A percentile compares a stretch with the other conserved stretches of the same genome.
These are phyloP conservation scores for Fusarium zealandicum DNA, from an alignment of 2,329 filamentous ascomycete species.

Conservation along the genomic window DNA sequence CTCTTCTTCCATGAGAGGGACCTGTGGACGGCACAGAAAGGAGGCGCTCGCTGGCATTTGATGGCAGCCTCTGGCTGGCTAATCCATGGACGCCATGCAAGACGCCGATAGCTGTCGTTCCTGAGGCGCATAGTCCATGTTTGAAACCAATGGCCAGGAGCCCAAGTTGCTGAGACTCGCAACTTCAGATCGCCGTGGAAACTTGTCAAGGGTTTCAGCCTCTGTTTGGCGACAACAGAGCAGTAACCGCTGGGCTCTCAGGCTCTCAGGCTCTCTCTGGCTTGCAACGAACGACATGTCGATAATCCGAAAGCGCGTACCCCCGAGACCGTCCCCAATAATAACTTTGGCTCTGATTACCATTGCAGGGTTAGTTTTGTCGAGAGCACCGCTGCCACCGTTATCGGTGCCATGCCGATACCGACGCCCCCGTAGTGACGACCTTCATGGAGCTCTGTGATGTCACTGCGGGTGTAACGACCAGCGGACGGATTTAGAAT, in stretches of 20 bases:
- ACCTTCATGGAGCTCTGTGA: slow-evolving; percentile 21
- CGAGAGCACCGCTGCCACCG: not conserved
- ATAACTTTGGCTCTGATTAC: too few species aligned
- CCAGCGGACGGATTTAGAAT: slow-evolving; percentile 10
- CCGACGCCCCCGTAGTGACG: slow-evolving; percentile 11
- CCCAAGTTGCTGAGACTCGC: slow-evolving; percentile 15
- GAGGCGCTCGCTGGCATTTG: slow-evolving; percentile 23
- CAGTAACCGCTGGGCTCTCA: not conserved
- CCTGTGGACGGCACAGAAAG: too few species aligned
- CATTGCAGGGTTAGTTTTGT: slow-evolving; percentile 29
- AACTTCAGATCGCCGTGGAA: slow-evolving; percentile 15
- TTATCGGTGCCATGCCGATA: slow-evolving; percentile 15
- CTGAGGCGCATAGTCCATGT: slow-evolving; percentile 20
- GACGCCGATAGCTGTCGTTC: slow-evolving; percentile 11
- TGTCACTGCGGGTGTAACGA: slow-evolving; percentile 34
- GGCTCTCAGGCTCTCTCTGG: too few species aligned
- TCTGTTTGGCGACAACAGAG: slow-evolving; percentile 6
- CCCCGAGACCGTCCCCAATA: too few species aligned
- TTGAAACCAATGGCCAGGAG: slow-evolving; percentile 16
- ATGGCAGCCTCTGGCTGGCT: slow-evolving; percentile 17
- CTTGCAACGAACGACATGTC: too few species aligned
- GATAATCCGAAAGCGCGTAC: too few species aligned
- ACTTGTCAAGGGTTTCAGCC: slow-evolving; percentile 30
- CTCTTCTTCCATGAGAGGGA: too few species aligned
- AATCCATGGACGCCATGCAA: slow-evolving; percentile 9